phyloP scores from a whole-genome alignment of 352 stramenopile species.

The Globisporangium cylindrosporum region DNA sequence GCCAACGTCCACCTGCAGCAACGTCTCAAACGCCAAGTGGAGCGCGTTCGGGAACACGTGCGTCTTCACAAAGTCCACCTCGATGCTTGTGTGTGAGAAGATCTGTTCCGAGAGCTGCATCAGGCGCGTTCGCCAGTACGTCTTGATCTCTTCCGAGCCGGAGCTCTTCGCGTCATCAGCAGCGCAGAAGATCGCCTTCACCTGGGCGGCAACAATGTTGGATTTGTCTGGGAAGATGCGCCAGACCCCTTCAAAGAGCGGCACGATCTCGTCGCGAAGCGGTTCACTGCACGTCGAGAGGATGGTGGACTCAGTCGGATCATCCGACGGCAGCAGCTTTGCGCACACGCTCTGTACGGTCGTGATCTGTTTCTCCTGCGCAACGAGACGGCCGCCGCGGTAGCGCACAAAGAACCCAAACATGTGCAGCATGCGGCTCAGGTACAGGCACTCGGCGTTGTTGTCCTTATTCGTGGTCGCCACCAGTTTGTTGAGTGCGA shows the following conservation, averaged over 20 bases:
- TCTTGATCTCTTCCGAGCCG: conserved; percentile 17
- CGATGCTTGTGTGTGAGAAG: conserved; percentile 50
- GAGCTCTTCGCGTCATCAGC: conserved; percentile 9
- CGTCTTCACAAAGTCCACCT: conserved; percentile 43
- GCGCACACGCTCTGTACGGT: conserved; percentile 44
- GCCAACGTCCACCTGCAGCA: conserved; percentile 32
- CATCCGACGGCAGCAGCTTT: conserved; percentile 26
- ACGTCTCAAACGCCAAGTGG: conserved; percentile 44
- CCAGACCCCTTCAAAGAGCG: conserved; percentile 63
- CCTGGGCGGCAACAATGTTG: conserved; percentile 32
- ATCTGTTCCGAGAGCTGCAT: conserved; percentile 46
- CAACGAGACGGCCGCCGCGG: conserved; percentile 51
- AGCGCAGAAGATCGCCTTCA: conserved; percentile 46
- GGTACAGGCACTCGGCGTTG: conserved; percentile 56
- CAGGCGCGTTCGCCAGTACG: conserved; percentile 53
- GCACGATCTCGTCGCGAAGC: conserved; percentile 46
- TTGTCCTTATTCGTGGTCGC: conserved; percentile 25
- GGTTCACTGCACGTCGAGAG: conserved; percentile 32
- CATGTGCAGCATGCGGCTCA: conserved; percentile 62
- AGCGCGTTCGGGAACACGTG: conserved; percentile 64
- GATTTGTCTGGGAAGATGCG: conserved; percentile 49
- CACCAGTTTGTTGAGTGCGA: conserved; percentile 56
- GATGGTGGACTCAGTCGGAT: conserved; percentile 30
- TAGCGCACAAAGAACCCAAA: conserved; percentile 56
- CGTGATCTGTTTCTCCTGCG: conserved; percentile 27